Base-by-base conservation (phyloP, 1,284 basidiomycete genomes). In the Microbotryum violaceum region DNA sequence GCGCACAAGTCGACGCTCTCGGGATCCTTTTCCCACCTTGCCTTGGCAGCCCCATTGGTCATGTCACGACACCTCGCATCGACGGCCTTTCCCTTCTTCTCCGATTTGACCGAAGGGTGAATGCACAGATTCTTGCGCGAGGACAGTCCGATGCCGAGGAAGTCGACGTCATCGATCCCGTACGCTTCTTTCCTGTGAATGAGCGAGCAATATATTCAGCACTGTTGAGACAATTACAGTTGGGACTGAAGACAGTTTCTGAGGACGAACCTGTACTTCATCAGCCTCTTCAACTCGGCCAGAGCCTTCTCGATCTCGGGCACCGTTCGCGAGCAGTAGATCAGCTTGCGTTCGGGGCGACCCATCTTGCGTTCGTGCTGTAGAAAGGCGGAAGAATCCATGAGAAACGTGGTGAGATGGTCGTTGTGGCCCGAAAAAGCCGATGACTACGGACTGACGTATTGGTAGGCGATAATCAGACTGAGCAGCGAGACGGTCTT, bases 251-350 rank as follows among this genome's bases (percentile, higher is more conserved):
- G 31, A 31, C 12, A 42, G 14, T 42, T 18, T 16, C 37, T 42
- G 42, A 20, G 1, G 37, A 48, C 61, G 18, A 8, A 65, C 44
- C 96, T 85, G 75, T 97, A 98, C 44, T 85, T 85, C 86, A 99
- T 91, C 47, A 99, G 78, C 52, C 94, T 81, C 76, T 97, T 96
- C 73, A 99, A 78, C 78, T 99, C 96, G 1, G 92, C 86, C 53
- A 99, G 79, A 0, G 96, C 96, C 76, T 99, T 99, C 77, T 99
- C 96, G 70, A 99, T 99, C 78, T 99, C 96, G 7, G 96, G 96
- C n/a, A 99, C 96, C 4, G 96, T 99, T 73, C 96, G 93, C 27
- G 96, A 98, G 77, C 96, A 99, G 76, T 99, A 99, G 70, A 99
- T 88, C 69, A 99, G 85, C 76, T 98, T 98, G 66, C 96, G 83